Evolutionary conservation across 2,329 filamentous ascomycete genomes (phyloP), one percentile per base, ranked within the genome.

Genomic region (Paracorniculantispora psalliotae): DNA sequence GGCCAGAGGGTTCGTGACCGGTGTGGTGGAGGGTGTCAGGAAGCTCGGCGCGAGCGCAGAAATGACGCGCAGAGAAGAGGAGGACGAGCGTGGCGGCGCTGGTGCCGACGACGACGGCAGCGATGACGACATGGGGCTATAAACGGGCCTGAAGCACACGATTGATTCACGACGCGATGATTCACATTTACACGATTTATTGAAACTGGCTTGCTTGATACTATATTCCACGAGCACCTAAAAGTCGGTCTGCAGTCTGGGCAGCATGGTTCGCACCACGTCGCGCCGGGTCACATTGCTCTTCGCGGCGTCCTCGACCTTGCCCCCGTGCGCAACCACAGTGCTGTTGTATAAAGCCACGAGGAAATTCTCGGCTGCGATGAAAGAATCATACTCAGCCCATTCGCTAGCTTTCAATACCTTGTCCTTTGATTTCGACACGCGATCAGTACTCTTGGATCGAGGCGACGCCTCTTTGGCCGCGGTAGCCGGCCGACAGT

Each of bases 11-110:
- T 96, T 97, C 69, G 85, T 97, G 62, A 80, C 85, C 1, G 90
- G 90, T 1, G 91, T 97, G 2, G 87, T 97, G 63, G 92, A 97
- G 71, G 91, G 90, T 4, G 79, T 97, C 67, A 84, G 92, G 67
- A 92, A 86, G 77, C 84, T 97, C 54, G 91, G 91, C 10, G 86
- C 88, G 2, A 91, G 89, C 41, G 86, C 86, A 57, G 93, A 97
- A 77, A 84, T 88, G 63, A 84, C 85, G 49, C 81, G 90, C 62
- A 80, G 88, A 63, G 92, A 96, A 67, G 84, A 89, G 64, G 89
- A 94, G 68, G 89, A 91, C 66, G 83, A 85, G 65, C 77, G 78
- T 7, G 82, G 81, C 21, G 83, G 80, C 30, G 81, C 79, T 19
- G 55, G 15, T 62, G 84, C 83, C 37, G 86, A 88, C 64, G 84